A percentile compares a stretch with the other conserved stretches of the same genome.
These are phyloP conservation scores for Ramalina intermedia DNA, from an alignment of 495 filamentous ascomycete genomes.

Conservation along the genomic window DNA sequence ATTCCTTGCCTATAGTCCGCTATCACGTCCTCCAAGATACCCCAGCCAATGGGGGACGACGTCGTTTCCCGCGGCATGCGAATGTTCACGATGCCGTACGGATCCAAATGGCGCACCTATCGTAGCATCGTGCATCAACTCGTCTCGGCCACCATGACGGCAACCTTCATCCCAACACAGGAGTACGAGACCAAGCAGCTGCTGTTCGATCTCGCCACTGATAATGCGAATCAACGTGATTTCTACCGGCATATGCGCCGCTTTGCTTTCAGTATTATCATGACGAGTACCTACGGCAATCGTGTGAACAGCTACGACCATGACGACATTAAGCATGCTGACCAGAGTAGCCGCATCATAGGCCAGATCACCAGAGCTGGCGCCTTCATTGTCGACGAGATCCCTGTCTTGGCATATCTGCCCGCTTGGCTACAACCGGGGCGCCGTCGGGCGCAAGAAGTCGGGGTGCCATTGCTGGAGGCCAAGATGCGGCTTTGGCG, in stretches of 20 bases:
- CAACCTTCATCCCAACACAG: constrained; percentile 26
- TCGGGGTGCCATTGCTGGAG: not conserved
- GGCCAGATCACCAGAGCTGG: constrained; percentile 10
- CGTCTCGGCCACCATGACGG: constrained; percentile 10
- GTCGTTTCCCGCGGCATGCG: constrained; percentile 19
- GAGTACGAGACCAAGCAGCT: constrained; percentile 34
- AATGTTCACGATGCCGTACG: constrained; percentile 31
- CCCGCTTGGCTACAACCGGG: not conserved
- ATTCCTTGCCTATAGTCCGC: not conserved
- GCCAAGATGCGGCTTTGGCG: constrained; percentile 2
- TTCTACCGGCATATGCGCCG: constrained; percentile 21
- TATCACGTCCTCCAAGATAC: constrained; percentile 17
- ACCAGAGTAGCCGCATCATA: constrained; percentile 9
- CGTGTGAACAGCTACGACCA: constrained; percentile 15
- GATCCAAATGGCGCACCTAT: constrained; percentile 26
- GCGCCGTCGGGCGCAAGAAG: not conserved
- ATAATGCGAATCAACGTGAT: constrained; percentile 5
- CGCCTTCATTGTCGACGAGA: constrained; percentile 15
- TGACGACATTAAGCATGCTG: constrained; percentile 1
- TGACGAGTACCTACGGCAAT: constrained; percentile 18
- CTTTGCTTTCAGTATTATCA: constrained; percentile 18
- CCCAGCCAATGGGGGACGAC: constrained; percentile 17
- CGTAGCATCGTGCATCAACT: constrained; percentile 24
- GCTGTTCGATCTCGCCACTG: constrained; percentile 33
- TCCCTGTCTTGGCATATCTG: not conserved